Base-by-base conservation (phyloP, 768 basidiomycete species). In the Brasilioporus rufonigricans region DNA sequence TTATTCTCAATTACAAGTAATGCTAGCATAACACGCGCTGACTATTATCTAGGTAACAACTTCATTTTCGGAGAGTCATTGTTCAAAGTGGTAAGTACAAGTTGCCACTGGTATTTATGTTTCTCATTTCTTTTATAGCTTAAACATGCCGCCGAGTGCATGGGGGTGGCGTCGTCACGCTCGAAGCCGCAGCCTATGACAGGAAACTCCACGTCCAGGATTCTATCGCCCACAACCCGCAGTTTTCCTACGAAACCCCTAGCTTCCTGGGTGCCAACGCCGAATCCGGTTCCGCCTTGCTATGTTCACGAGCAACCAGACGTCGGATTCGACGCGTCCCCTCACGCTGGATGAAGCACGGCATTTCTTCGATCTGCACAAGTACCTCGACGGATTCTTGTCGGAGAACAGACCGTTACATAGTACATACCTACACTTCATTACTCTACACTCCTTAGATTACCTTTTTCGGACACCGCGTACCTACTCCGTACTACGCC, bases 221-320 rank as follows among this genome's bases (percentile, higher is more conserved):
- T 43, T 66, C 65, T 11, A 62, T 65, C 32, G 65, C 65, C 12
- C 45, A 39, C 44, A 65, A 65, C 47, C 65, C 65, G 0, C 55
- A 53, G 0, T 61, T 65, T 35, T 45, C 18, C 29, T 65, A 64
- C 14, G 53, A 57, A 1, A 59, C 53, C 5, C 62, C 62, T 0
- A 55, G 64, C 6, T 61, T 18, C 47, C 33, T 57, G 1, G 55
- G 62, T 3, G 62, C 53, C 11, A 56, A 55, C 4, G 57, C 53
- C 2, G 65, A 65, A 50, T 53, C 57, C 1, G 52, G 48, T 0
- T 67, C 61, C 1, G 40, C 27, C n/a, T 39, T n/a, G 19, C 38
- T 9, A 39, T 39, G 19, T 39, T 19, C 23, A 58, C 55, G 31
- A 63, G 44, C 55, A 64, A 64, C 44, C 61, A 60, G 21, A 65